Evolutionary conservation across 139 green algal species (phyloP).

Genomic region (Chlorella sp.): DNA sequence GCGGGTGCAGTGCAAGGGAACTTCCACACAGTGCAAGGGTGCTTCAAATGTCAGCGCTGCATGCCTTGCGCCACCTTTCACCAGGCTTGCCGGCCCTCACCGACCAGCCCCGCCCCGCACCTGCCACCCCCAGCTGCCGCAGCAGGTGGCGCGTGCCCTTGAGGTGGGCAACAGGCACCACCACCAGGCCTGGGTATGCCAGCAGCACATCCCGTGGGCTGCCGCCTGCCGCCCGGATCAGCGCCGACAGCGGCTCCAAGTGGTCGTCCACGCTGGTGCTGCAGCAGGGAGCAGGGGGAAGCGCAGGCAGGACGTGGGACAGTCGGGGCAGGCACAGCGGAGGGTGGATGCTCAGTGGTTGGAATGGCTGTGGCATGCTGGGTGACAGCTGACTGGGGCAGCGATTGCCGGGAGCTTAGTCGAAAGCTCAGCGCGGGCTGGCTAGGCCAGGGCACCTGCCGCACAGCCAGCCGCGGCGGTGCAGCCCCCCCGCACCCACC

Average conservation of each 20-base stretch:
- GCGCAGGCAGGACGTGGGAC: neutral
- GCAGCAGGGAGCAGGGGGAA: neutral
- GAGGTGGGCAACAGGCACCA: neutral
- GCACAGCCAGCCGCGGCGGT: neutral
- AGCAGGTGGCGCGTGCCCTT: conserved; percentile 10
- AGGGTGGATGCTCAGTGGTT: neutral
- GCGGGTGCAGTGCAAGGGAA: too few species aligned
- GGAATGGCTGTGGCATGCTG: neutral
- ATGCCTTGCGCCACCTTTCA: neutral
- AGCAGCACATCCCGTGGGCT: neutral
- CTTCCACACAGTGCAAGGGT: too few species aligned
- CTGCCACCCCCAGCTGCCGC: conserved; percentile 3
- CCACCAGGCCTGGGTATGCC: neutral
- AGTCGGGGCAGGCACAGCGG: neutral
- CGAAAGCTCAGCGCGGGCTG: too few species aligned
- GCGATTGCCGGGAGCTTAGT: too few species aligned
- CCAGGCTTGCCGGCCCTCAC: neutral
- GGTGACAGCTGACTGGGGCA: neutral
- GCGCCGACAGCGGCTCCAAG: neutral
- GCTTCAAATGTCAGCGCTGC: too few species aligned
- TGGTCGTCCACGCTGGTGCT: conserved; percentile 3
- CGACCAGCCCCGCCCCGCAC: neutral
- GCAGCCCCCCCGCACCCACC: neutral
- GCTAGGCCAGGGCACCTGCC: neutral
- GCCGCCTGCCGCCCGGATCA: neutral